Evolutionary conservation across 352 stramenopile genomes (phyloP), one percentile per base, ranked within the genome.

Genomic region (Pythium monospermum): DNA sequence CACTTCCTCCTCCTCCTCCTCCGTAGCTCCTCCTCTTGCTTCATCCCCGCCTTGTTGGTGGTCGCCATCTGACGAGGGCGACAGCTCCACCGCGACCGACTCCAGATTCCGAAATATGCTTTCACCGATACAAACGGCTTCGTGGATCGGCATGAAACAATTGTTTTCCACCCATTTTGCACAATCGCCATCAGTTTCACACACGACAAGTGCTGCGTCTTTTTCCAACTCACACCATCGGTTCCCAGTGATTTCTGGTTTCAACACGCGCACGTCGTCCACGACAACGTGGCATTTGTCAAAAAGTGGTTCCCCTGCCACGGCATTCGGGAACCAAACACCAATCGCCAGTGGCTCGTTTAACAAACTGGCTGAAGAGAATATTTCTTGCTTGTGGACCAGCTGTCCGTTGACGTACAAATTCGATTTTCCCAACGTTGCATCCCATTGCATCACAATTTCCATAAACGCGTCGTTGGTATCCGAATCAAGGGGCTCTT

Each of bases 271-370:
- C 0, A 87, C 73, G 31, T 72, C 28, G 35, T 80, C 73, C 0
- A 89, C 60, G 1, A 73, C 57, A 1, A 78, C 72, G 6, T 61
- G 40, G 30, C 78, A 89, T 0, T 69, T 70, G 1, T 54, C 52
- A 37, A 89, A 89, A 7, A 72, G 50, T 2, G 78, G 78, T 22
- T 81, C 59, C 0, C 78, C 78, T 7, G 78, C 75, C 7, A 75
- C 62, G 7, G 75, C 72, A 37, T 89, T 87, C 1, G 78, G 78
- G 44, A 89, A 83, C 75, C 75, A 89, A 3, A 87, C 70, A 23
- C 77, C 74, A 6, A 87, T 57, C 0, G 74, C 78, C 6, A 89
- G 45, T 0, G 23, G 74, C 30, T 16, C 64, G 32, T 65, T 18
- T 8, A 52, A 1, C 28, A 18, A 32, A 52, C 18, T 45, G 30